Evolutionary conservation across 768 basidiomycete genomes (phyloP), one percentile per base, ranked within the genome.

Genomic region (Hypholoma fasciculare): DNA sequence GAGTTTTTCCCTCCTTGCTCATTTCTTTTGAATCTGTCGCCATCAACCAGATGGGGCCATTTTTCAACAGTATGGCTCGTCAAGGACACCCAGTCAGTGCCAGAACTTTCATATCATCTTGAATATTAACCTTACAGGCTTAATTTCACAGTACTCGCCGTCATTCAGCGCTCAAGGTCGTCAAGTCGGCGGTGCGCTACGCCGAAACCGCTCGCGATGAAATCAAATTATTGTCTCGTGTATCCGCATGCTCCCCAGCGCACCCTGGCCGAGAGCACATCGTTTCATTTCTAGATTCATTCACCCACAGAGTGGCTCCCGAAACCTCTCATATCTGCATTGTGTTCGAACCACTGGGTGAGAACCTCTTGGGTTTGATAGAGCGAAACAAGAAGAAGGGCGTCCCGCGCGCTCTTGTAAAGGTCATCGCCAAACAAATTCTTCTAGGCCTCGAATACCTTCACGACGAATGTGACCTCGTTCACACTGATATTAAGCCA

Each of bases 151-250:
- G 94, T 7, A 78, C 81, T 43, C 80, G 82, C 34, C 79, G 83
- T 42, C 94, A 95, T 72, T 93, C 93, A 46, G 94, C 94, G 14
- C 84, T 97, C 69, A 97, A 97, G 72, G 88, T 97, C 56, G 92
- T 96, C 74, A 96, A 96, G 75, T 96, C 95, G 27, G 96, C 94
- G 19, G 86, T 87, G 20, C 88, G 95, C 63, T 98, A 98, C 75
- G 92, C 94, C 59, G 96, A 98, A 71, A 98, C 96, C 4, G 96
- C 96, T 27, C 84, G 90, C 51, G 96, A 98, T 71, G 96, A 98
- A 76, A 98, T 98, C 72, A 92, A 94, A 70, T 83, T 98, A 36
- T 82, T 95, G 40, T 84, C 87, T 61, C 87, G 87, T 63, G 89
- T 96, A 5, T 78, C 83, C 53, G 79, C 83, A 17, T 81, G 83